Base-by-base conservation (phyloP, 306 rosid species). In the Begonia fuchsioides region DNA sequence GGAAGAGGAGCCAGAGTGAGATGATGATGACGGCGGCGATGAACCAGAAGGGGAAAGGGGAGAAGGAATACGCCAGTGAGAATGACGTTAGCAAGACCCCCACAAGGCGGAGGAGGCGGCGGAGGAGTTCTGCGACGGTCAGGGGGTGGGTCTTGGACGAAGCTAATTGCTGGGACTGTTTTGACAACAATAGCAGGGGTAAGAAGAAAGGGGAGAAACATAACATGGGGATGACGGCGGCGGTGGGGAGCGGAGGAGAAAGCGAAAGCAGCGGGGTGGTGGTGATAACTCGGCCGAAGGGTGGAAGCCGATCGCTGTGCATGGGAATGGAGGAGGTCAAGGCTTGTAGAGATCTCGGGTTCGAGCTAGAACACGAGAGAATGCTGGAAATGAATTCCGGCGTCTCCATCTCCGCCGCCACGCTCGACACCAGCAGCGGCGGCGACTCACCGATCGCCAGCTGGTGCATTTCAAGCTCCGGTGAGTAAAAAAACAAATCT, bases 301-400 rank as follows among this genome's bases (percentile, higher is more conserved):
- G 96, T 35, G 94, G 92, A n/a, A 70, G 54, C 0, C 72, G 92
- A 39, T 38, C 81, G 2, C 54, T 86, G 17, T 71, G 86, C 12
- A 79, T 82, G 96, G 94, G 75, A 49, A 47, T 76, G 76, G 94
- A 79, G 8, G 96, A 86, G 79, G 86, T 86, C 4, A 87, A 75
- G 59, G 96, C 96, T 61, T 87, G 96, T 45, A 72, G 76, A 56
- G 96, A 87, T 52, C 87, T 87, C 48, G 96, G 96, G 2, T 82
- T 82, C 63, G 92, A 87, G 72, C 64, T 85, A 66, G 93, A 85
- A 32, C 75, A 68, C 10, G 62, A 76, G 16, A 53, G 55, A 3
- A 65, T 64, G 35, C 6, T 77, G 32, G 77, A 77, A 55, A 53
- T 74, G 12, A 77, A 86, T 2, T 65, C 78, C 52, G 63, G 47